Evolutionary conservation across 2,329 filamentous ascomycete species (phyloP).

Genomic region (Capronia americana): DNA sequence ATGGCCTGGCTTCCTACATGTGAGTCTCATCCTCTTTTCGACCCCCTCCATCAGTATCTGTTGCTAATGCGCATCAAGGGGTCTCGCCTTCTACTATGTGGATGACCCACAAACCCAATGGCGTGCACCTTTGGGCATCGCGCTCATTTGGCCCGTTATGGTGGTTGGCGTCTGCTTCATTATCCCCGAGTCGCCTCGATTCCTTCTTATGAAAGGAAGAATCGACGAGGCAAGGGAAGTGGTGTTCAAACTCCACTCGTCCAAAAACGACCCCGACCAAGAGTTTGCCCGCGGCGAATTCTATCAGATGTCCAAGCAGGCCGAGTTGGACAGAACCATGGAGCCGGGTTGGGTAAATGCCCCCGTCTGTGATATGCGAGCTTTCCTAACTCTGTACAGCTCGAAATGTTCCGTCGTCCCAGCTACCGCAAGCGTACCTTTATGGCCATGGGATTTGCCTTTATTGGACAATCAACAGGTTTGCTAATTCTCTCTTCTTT

Average conservation of each 20-base stretch:
- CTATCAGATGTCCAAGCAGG: slow-evolving; percentile 35
- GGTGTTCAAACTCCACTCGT: slow-evolving; percentile 35
- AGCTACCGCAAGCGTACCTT: slow-evolving; percentile 31
- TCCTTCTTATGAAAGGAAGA: slow-evolving; percentile 41
- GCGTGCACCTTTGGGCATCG: slow-evolving; percentile 32
- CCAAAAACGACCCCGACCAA: slow-evolving; percentile 29
- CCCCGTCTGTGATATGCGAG: neutral
- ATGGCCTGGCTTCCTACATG: slow-evolving; percentile 32
- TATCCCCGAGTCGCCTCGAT: slow-evolving; percentile 42
- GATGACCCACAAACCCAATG: slow-evolving; percentile 27
- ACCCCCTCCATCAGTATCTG: too few relatives aligned
- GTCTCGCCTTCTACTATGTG: slow-evolving; percentile 31
- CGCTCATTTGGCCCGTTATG: slow-evolving; percentile 31
- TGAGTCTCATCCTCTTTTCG: too few relatives aligned
- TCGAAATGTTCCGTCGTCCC: slow-evolving; percentile 30
- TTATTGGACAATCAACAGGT: slow-evolving; percentile 33
- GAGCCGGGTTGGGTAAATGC: slow-evolving; percentile 27
- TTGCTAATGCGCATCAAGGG: neutral
- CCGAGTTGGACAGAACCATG: slow-evolving; percentile 30
- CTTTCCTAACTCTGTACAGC: neutral
- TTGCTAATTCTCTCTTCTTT: neutral
- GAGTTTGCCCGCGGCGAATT: slow-evolving; percentile 32
- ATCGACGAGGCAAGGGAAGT: slow-evolving; percentile 39
- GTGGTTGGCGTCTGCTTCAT: slow-evolving; percentile 39
- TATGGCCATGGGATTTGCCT: slow-evolving; percentile 29